Evolutionary conservation across 2,329 filamentous ascomycete genomes (phyloP), one percentile per base, ranked within the genome.

Genomic region (Aureobasidium sp.): DNA sequence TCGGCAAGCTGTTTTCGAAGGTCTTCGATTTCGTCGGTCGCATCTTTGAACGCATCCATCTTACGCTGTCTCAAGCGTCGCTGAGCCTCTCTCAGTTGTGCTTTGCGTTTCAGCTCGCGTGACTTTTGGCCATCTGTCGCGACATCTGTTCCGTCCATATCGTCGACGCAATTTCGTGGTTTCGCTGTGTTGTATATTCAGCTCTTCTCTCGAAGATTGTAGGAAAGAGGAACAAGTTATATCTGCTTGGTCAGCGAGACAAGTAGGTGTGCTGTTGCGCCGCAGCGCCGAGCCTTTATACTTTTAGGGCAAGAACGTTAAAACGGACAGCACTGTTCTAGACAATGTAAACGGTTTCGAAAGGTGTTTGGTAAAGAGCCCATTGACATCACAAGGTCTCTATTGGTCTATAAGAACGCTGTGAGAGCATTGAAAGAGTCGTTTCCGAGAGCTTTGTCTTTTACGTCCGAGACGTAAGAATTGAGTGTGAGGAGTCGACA

Each of bases 1-100:
- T 61, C 58, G 4, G 58, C 58, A 9, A 61, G 58, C n/a, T 61
- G 43, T 43, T 61, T 48, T 6, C 58, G 58, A 48, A 61, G 45
- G 20, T 20, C 15, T 40, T 61, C 58, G 6, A 61, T n/a, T 25
- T 61, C 58, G 58, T 31, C 50, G 13, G 13, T 61, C 20, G 58
- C 58, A 40, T 61, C 45, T 20, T 50, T 50, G 7, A 61, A 31
- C 15, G 31, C 58, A 23, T 61, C 58, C 11, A 31, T 18, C 20
- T 61, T 61, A 9, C 58, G 58, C 16, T 61, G 58, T 29, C 58
- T 36, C 9, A 61, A 23, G 15, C 58, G 58, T 27, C 43, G 13
- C 23, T 61, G 58, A 15, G 58, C 58, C 25, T 50, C 31, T 3
- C 58, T 29, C 4, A 61, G 33, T 11, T 61, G 58, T 9, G 23